Conservation (phyloP, 1,139 yeast species). For the Geotrichum histeridarum region DNA sequence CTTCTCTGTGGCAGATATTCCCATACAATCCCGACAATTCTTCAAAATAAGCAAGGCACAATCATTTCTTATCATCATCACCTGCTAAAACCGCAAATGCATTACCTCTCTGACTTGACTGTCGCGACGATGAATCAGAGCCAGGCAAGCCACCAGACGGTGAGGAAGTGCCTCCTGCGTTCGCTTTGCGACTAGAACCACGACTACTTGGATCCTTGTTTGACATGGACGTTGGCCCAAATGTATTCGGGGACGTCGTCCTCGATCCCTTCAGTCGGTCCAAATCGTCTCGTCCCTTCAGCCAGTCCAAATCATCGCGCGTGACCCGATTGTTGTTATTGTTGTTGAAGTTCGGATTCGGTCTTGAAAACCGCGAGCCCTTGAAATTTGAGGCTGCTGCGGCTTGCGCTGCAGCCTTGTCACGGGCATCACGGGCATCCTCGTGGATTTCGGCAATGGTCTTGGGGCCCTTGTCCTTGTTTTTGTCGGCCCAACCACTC, state of each 20-base stretch:
- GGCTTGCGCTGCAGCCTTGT: constrained; percentile 14
- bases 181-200: constrained; percentile 8
- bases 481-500: constrained; percentile 52
- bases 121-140: constrained; percentile 31
- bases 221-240: constrained; percentile 33
- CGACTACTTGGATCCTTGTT: constrained; percentile 27
- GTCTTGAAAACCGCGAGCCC: constrained; percentile 1
- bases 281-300: constrained; percentile 5
- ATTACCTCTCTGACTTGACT: constrained; percentile 29
- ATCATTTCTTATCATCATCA: constrained; percentile 22
- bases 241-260: constrained; percentile 24
- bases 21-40: too few relatives aligned
- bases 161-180: background rate
- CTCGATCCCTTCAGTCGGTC: constrained; percentile 8
- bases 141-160: constrained; percentile 30
- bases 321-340: constrained; percentile 11
- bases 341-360: background rate
- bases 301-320: constrained; percentile 6
- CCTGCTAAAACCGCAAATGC: constrained; percentile 32
- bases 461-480: constrained; percentile 73
- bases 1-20: too few relatives aligned
- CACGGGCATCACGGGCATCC: constrained; percentile 43
- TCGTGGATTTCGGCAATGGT: constrained; percentile 87
- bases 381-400: background rate
- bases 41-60: too few relatives aligned